Base-by-base conservation (phyloP, 2,329 filamentous ascomycete genomes). In the Monosporascus sp. region DNA sequence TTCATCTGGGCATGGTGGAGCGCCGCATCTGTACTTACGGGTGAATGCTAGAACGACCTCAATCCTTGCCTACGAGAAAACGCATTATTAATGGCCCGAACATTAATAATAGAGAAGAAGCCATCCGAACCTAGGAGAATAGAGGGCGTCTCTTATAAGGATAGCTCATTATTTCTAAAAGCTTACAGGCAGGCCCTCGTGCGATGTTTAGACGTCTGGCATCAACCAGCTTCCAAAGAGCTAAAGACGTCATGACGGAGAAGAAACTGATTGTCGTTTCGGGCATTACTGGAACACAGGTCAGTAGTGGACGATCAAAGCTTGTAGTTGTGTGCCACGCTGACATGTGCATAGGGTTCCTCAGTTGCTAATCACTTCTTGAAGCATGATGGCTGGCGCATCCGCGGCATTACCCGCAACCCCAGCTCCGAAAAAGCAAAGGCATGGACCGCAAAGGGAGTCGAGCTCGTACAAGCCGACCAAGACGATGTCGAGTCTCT, bases 401-500 rank as follows among this genome's bases (percentile, higher is more conserved):
- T 48, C 28, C 46, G 46, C 28, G 46, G 46, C 46, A 35, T 48
- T 8, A 48, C 46, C 11, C 46, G 46, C 46, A 48, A 35, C 28
- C 46, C 46, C 7, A 9, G 7, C n/a, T 48, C 46, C 14, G 22
- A 28, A 20, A 48, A 48, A 6, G 46, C 46, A 14, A 28, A 48
- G 17, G 26, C 20, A 15, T 66, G 68, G 52, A 57, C 57, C 18
- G 58, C 51, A 0, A 57, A 58, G 43, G 72, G 71, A 18, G 60
- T 72, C 28, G 72, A 76, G 40, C 59, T 75, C 17, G 64, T 74
- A 9, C 35, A 61, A 48, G 69, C 60, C 2, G 66, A 74, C 40
- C 58, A 69, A 14, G 59, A 72, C 50, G 65, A 71, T 37, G 47
- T 60, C 1, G 53, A 53, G 2, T 68, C 68, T 0, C 65, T 75